These are phyloP conservation scores for Paraconiothyrium sp. DNA, from an alignment of 2,329 filamentous ascomycete genomes.

Conservation along the genomic window DNA sequence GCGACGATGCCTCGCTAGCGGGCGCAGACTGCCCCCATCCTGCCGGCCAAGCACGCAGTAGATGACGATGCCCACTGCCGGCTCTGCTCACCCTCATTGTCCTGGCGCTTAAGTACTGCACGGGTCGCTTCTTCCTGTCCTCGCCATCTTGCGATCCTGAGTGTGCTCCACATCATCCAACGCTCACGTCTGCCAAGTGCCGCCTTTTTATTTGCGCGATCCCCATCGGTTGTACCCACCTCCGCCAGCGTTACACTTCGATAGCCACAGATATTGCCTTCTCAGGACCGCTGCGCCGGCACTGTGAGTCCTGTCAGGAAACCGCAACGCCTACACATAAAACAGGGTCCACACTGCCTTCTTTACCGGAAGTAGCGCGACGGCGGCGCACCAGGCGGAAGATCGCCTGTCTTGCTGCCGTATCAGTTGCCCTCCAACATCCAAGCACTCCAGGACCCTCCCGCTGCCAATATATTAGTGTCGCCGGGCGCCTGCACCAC, in stretches of 20 bases:
- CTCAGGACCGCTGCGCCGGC: slow-evolving; percentile 26
- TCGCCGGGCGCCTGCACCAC: slow-evolving; percentile 27
- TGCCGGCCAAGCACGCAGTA: slow-evolving; percentile 28
- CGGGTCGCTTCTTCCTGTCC: slow-evolving; percentile 1
- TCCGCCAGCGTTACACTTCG: slow-evolving; percentile 38
- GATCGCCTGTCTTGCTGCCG: slow-evolving; percentile 46
- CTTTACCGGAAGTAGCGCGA: slow-evolving; percentile 36
- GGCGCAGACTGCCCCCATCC: slow-evolving; percentile 13
- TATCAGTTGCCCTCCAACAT: slow-evolving; percentile 33
- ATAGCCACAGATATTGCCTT: slow-evolving; percentile 32
- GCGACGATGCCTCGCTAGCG: slow-evolving; percentile 18
- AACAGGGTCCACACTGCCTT: slow-evolving; percentile 41
- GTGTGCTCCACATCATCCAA: slow-evolving; percentile 16
- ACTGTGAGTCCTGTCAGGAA: slow-evolving; percentile 7
- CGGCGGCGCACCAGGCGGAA: slow-evolving; percentile 37
- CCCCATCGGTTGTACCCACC: slow-evolving; percentile 31
- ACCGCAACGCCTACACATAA: slow-evolving; percentile 27
- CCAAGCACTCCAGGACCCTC: slow-evolving; percentile 44
- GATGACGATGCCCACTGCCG: slow-evolving; percentile 32
- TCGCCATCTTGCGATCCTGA: neutral
- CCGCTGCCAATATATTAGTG: slow-evolving; percentile 46
- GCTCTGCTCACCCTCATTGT: slow-evolving; percentile 17
- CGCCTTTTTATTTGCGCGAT: neutral
- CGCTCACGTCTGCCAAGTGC: slow-evolving; percentile 1
- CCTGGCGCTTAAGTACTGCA: slow-evolving; percentile 4